phyloP scores from a whole-genome alignment of 2,329 filamentous ascomycete species.

The Neospermospora avenae region DNA sequence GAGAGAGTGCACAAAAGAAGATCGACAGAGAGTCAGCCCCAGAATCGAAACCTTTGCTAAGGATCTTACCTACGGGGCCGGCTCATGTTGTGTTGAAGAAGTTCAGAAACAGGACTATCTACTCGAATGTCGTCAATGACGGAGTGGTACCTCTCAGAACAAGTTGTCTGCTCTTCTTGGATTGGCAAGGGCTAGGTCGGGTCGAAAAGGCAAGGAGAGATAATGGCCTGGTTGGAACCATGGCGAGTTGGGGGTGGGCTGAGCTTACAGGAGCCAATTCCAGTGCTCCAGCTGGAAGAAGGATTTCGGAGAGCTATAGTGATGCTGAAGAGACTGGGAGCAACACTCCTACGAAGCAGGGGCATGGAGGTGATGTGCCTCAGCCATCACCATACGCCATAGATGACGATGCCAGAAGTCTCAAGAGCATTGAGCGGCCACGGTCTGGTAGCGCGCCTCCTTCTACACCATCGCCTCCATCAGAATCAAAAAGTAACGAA shows the following conservation, averaged over 20 bases:
- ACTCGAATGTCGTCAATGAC: conserved; percentile 97
- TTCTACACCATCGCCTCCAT: conserved; percentile 1
- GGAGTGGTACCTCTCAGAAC: conserved; percentile 93
- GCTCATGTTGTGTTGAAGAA: conserved; percentile 83
- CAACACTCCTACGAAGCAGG: conserved; percentile 43
- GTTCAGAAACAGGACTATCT: conserved; percentile 87
- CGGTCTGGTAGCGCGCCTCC: conserved; percentile 22
- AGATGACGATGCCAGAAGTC: conserved; percentile 62
- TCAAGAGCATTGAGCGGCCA: conserved; percentile 44
- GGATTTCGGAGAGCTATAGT: conserved; percentile 24
- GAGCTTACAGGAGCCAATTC: conserved; percentile 75
- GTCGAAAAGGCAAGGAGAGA: conserved; percentile 93
- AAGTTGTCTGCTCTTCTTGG: conserved; percentile 92
- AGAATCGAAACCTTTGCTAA: conserved; percentile 81
- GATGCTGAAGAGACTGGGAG: conserved; percentile 30
- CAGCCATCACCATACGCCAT: conserved; percentile 65
- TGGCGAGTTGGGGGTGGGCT: conserved; percentile 92
- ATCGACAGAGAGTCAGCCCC: conserved; percentile 62
- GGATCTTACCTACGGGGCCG: conserved; percentile 87
- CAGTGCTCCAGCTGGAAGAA: conserved; percentile 26
- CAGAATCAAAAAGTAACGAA: conserved; percentile 38
- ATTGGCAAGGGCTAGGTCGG: conserved; percentile 90
- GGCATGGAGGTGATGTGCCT: conserved; percentile 55
- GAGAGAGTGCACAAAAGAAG: conserved; percentile 61
- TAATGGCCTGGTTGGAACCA: conserved; percentile 86